Base-by-base conservation (phyloP, 2,329 filamentous ascomycete species). In the Botrytis paeoniae region DNA sequence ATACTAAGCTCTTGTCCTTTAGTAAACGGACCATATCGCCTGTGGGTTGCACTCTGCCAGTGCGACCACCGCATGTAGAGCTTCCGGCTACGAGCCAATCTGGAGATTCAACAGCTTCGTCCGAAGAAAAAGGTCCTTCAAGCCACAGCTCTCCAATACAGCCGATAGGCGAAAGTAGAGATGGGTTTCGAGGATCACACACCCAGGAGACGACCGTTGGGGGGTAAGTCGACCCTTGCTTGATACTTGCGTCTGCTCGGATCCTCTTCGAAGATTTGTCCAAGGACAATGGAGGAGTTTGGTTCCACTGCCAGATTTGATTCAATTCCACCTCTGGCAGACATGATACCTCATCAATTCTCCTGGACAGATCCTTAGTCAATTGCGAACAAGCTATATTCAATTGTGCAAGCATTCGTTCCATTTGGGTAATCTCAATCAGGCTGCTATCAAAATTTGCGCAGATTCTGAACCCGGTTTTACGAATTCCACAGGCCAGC, bases 21-120 rank as follows among this genome's bases (percentile, higher is more conserved):
- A 87, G 83, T 71, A 89, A 88, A 29, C 83, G 83, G 0, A 87
- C 88, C 0, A 90, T 81, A 75, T 91, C 89, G 0, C 89, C 89
- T 0, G 89, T 90, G 3, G 90, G 76, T 8, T 85, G 82, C 12
- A 73, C 77, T 12, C 83, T 81, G 1, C 85, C 85, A 6, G 20
- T 41, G 25, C 48, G 45, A 9, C 45, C 68, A 25, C 74, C 64
- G 72, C 61, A 73, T 3, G 32, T 70, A 29, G 77, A 74, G 70
- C 80, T 83, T 69, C 84, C 84, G 41, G 81, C 77, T 25, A 59
- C 48, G 9, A 72, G 70, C 86, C 88, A 91, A 0, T 79, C 79
- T 1, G 87, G 88, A 39, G 79, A 76, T 9, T 81, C 78, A 37
- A 79, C 73, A 18, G 39, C 75, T 65, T 79, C 78, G 66, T 88